Evolutionary conservation across 2,329 filamentous ascomycete species (phyloP).

Genomic region (Penicillium verrucosum): DNA sequence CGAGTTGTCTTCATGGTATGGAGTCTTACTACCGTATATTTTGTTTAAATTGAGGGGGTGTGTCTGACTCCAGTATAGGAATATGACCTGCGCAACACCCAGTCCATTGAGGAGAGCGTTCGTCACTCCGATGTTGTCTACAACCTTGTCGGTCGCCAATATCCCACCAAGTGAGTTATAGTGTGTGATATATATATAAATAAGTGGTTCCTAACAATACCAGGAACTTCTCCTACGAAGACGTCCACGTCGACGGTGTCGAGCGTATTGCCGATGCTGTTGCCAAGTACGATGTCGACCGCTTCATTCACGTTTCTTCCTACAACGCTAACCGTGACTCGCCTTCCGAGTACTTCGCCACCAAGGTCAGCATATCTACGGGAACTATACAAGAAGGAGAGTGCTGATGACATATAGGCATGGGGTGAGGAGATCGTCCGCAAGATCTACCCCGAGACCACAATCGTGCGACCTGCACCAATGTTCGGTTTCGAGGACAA

Average conservation of each 20-base stretch:
- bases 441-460: conserved; percentile 92
- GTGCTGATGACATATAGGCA: conserved; percentile 49
- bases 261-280: conserved; percentile 91
- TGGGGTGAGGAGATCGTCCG: conserved; percentile 79
- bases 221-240: conserved; percentile 88
- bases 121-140: conserved; percentile 97
- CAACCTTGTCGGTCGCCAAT: conserved; percentile 90
- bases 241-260: conserved; percentile 89
- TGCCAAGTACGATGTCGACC: conserved; percentile 96
- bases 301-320: conserved; percentile 94
- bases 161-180: conserved; percentile 79
- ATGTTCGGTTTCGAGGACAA: conserved; percentile 95
- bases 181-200: not conserved
- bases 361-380: conserved; percentile 63
- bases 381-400: not conserved
- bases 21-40: not conserved
- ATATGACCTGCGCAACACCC: conserved; percentile 90
- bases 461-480: conserved; percentile 88
- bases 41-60: not conserved
- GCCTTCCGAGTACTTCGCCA: conserved; percentile 81
- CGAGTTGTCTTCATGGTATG: conserved; percentile 77
- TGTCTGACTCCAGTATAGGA: conserved; percentile 55
- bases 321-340: conserved; percentile 83
- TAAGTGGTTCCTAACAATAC: conserved; percentile 29
- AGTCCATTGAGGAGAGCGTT: conserved; percentile 93